Evolutionary conservation across 1,284 basidiomycete genomes (phyloP).

Genomic region (Ceratobasidium theobromae): DNA sequence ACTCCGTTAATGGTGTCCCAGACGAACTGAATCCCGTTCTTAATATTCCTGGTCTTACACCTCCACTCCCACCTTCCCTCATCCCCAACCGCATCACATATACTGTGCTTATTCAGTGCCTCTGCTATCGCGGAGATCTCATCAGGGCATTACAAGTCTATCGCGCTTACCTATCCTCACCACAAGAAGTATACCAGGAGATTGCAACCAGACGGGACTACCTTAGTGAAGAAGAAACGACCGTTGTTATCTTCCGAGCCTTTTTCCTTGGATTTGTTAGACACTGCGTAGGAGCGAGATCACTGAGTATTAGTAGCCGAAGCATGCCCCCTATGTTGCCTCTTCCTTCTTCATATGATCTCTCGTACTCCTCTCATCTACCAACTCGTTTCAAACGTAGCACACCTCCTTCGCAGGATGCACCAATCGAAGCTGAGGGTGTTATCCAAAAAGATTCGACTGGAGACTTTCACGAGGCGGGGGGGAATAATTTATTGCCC

Average conservation of each 20-base stretch:
- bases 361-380: neutral
- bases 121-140: conserved; percentile 71
- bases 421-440: neutral
- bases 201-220: conserved; percentile 42
- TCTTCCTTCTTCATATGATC: neutral
- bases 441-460: conserved; percentile 9
- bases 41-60: conserved; percentile 19
- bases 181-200: conserved; percentile 31
- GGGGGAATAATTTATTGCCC: neutral
- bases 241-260: conserved; percentile 60
- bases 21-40: conserved; percentile 29
- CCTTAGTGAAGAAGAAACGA: conserved; percentile 41
- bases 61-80: conserved; percentile 47
- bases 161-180: conserved; percentile 63
- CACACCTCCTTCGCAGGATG: neutral
- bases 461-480: neutral
- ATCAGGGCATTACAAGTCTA: conserved; percentile 59
- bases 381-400: conserved; percentile 3
- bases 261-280: conserved; percentile 76
- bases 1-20: neutral
- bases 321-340: conserved; percentile 20
- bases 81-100: conserved; percentile 67
- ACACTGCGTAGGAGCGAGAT: conserved; percentile 43
- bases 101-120: conserved; percentile 63
- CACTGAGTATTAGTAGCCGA: conserved; percentile 1